These are phyloP conservation scores for Nicotiana obtusifolia DNA, from an alignment of 257 asterid species.

Conservation along the genomic window DNA sequence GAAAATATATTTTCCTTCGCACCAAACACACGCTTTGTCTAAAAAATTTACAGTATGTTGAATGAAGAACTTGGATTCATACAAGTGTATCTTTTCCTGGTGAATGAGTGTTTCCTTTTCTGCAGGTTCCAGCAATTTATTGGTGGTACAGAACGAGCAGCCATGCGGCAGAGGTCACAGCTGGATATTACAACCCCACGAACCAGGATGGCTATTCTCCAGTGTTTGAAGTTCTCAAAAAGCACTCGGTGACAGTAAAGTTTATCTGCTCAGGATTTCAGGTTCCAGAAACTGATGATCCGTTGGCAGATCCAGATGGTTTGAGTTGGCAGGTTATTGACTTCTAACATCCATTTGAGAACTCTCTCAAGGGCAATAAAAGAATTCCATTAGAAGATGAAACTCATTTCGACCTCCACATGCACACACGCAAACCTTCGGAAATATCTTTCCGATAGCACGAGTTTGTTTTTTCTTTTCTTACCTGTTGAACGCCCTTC, in stretches of 20 bases:
- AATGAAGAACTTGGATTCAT: neutral
- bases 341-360: neutral
- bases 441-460: neutral
- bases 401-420: neutral
- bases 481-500: neutral
- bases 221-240: slow-evolving; percentile 49
- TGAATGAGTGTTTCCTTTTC: neutral
- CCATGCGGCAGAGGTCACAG: slow-evolving; percentile 78
- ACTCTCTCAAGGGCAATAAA: neutral
- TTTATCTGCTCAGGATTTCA: slow-evolving; percentile 37
- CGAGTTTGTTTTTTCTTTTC: neutral
- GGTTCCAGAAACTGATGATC: slow-evolving; percentile 40
- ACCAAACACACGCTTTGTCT: no score
- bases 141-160: slow-evolving; percentile 78
- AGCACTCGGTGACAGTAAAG: slow-evolving; percentile 40
- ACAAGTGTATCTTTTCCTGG: neutral
- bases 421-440: neutral
- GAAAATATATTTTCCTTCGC: no score
- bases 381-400: neutral
- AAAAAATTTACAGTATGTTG: neutral
- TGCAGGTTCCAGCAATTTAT: slow-evolving; percentile 58
- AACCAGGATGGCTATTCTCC: slow-evolving; percentile 61
- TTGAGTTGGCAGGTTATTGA: slow-evolving; percentile 61
- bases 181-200: slow-evolving; percentile 58
- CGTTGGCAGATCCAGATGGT: slow-evolving; percentile 52